phyloP scores from a whole-genome alignment of 352 stramenopile genomes.

The Phytophthora fragariaefolia region DNA sequence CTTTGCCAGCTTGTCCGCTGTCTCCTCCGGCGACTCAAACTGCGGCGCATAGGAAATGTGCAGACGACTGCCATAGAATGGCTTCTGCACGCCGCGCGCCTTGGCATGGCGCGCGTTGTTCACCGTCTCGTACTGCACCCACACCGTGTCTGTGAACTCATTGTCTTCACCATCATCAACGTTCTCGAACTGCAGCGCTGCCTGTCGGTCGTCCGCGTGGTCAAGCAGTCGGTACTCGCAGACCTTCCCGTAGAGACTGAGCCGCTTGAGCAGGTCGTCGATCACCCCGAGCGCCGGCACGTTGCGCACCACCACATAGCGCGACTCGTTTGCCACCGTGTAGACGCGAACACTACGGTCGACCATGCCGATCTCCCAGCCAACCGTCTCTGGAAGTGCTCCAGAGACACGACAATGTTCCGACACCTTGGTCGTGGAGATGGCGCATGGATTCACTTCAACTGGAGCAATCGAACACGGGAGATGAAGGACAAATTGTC shows the following conservation, averaged over 20 bases:
- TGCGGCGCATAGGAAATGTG: slow-evolving; percentile 71
- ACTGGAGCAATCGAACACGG: slow-evolving; percentile 3
- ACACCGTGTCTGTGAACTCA: slow-evolving; percentile 68
- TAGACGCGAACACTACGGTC: slow-evolving; percentile 52
- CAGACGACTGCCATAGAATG: slow-evolving; percentile 71
- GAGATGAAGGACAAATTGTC: too few relatives aligned
- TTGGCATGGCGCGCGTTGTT: slow-evolving; percentile 82
- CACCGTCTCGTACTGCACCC: slow-evolving; percentile 78
- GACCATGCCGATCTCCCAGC: slow-evolving; percentile 26
- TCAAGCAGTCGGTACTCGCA: slow-evolving; percentile 61
- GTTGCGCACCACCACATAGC: slow-evolving; percentile 68
- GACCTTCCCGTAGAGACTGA: slow-evolving; percentile 61
- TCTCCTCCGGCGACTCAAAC: slow-evolving; percentile 65
- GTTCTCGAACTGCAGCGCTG: slow-evolving; percentile 29
- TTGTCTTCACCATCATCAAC: slow-evolving; percentile 22
- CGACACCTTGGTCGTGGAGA: slow-evolving; percentile 7
- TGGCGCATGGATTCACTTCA: slow-evolving; percentile 11
- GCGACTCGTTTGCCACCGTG: slow-evolving; percentile 66
- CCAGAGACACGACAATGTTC: slow-evolving; percentile 24
- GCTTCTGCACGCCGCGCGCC: slow-evolving; percentile 54
- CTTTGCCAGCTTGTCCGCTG: slow-evolving; percentile 63
- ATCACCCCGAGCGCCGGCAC: slow-evolving; percentile 63
- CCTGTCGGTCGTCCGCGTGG: slow-evolving; percentile 48
- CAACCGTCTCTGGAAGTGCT: slow-evolving; percentile 29
- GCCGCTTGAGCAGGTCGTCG: slow-evolving; percentile 58